phyloP scores from a whole-genome alignment of 176 grass and related monocot species.

The Carex parvula region DNA sequence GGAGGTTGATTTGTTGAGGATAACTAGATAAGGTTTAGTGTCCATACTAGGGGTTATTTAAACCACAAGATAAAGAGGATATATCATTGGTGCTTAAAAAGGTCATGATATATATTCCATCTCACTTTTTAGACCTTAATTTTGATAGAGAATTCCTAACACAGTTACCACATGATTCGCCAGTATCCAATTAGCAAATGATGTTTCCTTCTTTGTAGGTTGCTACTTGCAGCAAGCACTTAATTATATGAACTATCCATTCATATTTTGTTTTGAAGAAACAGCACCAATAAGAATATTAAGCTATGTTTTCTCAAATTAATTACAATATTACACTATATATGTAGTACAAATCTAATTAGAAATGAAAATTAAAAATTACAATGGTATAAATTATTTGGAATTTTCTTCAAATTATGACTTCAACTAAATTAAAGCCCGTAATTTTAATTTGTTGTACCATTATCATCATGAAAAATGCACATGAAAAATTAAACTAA shows the following conservation, averaged over 20 bases:
- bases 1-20: not conserved
- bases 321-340: not conserved
- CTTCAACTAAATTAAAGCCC: not conserved
- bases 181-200: not conserved
- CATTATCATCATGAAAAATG: not conserved
- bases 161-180: not conserved
- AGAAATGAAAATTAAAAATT: not conserved
- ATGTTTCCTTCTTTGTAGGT: not conserved
- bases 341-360: not conserved
- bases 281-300: no score
- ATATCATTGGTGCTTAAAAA: not conserved
- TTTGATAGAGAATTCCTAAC: not conserved
- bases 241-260: not conserved
- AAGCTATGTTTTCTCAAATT: not conserved
- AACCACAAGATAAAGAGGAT: not conserved
- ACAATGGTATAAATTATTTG: not conserved
- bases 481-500: not conserved
- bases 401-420: not conserved
- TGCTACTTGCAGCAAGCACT: not conserved
- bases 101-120: not conserved
- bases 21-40: constrained; percentile 9
- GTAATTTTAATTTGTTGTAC: not conserved
- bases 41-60: not conserved
- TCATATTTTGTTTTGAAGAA: not conserved
- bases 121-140: not conserved